Conservation (phyloP, 163 green algal genomes). For the Scenedesmus sp. region DNA sequence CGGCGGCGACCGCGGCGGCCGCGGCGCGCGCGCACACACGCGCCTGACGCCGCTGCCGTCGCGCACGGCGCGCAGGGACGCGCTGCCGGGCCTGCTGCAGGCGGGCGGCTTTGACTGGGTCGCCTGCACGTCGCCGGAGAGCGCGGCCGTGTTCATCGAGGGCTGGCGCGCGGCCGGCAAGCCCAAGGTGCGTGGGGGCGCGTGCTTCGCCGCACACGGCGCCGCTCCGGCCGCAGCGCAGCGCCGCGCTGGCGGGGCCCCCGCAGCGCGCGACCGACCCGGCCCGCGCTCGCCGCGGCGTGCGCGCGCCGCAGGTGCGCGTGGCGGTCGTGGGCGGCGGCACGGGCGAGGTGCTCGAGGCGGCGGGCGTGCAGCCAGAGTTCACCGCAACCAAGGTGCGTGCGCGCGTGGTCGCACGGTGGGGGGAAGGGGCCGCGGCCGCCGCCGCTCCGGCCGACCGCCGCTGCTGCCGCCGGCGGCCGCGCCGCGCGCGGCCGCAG, state of each 20-base stretch:
- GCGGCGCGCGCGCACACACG: neutral
- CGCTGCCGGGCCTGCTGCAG: slow-evolving; percentile 53
- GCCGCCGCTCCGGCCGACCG: no score
- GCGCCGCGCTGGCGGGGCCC: no score
- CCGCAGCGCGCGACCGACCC: no score
- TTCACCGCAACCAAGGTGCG: slow-evolving; percentile 73
- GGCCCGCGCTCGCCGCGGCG: no score
- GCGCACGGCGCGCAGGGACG: slow-evolving; percentile 34
- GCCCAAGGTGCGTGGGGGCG: slow-evolving; percentile 51
- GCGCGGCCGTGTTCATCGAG: slow-evolving; percentile 88
- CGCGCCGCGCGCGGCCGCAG: neutral
- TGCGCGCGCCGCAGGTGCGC: slow-evolving; percentile 69
- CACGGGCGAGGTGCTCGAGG: slow-evolving; percentile 76
- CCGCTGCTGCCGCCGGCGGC: neutral
- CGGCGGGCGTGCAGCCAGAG: slow-evolving; percentile 49
- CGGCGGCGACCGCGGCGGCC: neutral
- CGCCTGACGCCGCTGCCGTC: neutral
- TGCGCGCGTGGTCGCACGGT: no score
- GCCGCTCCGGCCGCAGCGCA: no score
- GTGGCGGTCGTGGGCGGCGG: slow-evolving; percentile 88
- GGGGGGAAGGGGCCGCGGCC: no score
- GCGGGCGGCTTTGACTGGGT: slow-evolving; percentile 81
- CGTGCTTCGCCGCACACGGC: neutral
- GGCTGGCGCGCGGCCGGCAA: slow-evolving; percentile 79
- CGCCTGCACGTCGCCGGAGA: slow-evolving; percentile 90